A percentile compares a stretch with the other conserved stretches of the same genome.
Conservation (phyloP, 768 basidiomycete genomes). For the Leccinum ochraceum region DNA sequence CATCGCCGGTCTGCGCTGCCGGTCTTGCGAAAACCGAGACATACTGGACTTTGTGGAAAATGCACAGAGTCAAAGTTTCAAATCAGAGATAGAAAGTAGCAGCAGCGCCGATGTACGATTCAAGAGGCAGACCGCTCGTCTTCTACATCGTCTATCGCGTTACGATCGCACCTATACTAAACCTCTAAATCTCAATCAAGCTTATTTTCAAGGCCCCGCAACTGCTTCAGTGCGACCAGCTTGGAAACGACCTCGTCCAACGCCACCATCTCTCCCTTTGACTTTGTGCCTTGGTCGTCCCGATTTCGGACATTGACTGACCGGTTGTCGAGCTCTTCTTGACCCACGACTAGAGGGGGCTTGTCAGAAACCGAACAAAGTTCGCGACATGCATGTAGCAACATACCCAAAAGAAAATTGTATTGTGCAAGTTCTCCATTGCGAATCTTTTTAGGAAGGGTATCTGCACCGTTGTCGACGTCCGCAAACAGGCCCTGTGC, state of each 20-base stretch:
- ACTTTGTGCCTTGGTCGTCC: conserved; percentile 88
- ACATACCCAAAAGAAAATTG: conserved; percentile 93
- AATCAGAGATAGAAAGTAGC: background rate
- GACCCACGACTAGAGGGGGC: conserved; percentile 79
- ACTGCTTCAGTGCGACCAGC: conserved; percentile 69
- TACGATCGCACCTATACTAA: background rate
- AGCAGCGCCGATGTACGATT: background rate
- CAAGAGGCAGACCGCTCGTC: background rate
- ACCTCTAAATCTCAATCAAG: conserved; percentile 34
- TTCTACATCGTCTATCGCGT: background rate
- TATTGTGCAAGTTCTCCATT: conserved; percentile 98
- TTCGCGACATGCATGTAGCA: background rate
- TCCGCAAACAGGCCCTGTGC: conserved; percentile 82
- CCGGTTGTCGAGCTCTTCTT: conserved; percentile 81
- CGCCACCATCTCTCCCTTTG: conserved; percentile 71
- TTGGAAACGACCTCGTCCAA: conserved; percentile 72
- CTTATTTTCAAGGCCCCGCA: conserved; percentile 53
- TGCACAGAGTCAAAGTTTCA: too few species aligned
- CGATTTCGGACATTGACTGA: conserved; percentile 97
- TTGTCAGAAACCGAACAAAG: background rate
- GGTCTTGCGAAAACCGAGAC: too few species aligned
- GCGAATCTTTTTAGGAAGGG: conserved; percentile 94
- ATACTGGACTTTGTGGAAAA: too few species aligned
- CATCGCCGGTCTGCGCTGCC: too few species aligned
- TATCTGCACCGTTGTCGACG: conserved; percentile 90